These are phyloP conservation scores for Phycomyces blakesleeanus DNA, from an alignment of 192 early-diverging fungal genomes.

Conservation along the genomic window DNA sequence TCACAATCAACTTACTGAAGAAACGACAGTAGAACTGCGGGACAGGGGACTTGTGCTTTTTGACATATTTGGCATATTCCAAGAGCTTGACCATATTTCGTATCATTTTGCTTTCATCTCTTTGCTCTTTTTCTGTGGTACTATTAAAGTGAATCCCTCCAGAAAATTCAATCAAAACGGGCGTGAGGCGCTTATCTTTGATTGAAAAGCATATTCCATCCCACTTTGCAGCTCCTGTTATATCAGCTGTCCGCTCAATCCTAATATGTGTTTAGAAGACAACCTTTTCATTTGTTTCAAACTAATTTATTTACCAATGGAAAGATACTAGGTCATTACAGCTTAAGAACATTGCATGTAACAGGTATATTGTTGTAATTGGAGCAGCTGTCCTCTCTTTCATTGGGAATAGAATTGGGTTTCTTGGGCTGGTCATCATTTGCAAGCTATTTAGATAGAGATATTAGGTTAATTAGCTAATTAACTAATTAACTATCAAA, in stretches of 20 bases:
- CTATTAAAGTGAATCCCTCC: neutral
- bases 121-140: neutral
- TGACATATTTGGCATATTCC: no score
- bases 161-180: slow-evolving; percentile 4
- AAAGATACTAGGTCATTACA: slow-evolving; percentile 2
- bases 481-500: neutral
- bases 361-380: neutral
- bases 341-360: neutral
- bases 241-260: neutral
- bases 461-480: no score
- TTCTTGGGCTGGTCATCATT: slow-evolving; percentile 2
- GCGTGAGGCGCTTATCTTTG: neutral
- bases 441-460: slow-evolving; percentile 5
- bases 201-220: slow-evolving; percentile 5
- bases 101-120: neutral
- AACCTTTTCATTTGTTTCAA: no score
- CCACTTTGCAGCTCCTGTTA: slow-evolving; percentile 7
- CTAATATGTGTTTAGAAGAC: neutral
- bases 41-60: no score
- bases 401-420: neutral
- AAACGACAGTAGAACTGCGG: no score
- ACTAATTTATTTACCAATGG: slow-evolving; percentile 6
- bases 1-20: no score
- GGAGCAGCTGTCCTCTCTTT: slow-evolving; percentile 2
- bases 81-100: no score